A percentile compares a stretch with the other conserved stretches of the same genome.
Conservation (phyloP, 805 yeast genomes). For the Myxozyma monticola region DNA sequence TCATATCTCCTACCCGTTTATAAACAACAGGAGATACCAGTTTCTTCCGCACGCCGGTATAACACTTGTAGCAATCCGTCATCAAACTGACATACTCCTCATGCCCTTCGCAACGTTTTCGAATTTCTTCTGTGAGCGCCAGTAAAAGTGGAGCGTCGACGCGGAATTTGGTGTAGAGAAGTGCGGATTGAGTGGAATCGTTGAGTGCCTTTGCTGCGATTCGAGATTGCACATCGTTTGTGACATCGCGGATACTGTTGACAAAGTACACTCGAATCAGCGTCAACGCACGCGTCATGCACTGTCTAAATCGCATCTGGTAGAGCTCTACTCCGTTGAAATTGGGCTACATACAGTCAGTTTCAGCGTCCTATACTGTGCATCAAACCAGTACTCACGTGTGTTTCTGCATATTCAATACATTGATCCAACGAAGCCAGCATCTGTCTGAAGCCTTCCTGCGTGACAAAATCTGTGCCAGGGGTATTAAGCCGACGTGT, state of each 20-base stretch:
- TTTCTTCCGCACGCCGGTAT: constrained; percentile 57
- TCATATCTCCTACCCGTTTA: constrained; percentile 41
- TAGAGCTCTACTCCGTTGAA: constrained; percentile 72
- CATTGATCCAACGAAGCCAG: constrained; percentile 66
- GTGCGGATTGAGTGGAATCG: constrained; percentile 57
- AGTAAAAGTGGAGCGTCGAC: constrained; percentile 45
- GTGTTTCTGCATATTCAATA: constrained; percentile 55
- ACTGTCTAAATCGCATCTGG: constrained; percentile 72
- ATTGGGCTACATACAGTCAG: constrained; percentile 40
- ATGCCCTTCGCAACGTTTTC: constrained; percentile 43
- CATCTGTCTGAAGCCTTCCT: constrained; percentile 54
- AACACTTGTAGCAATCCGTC: constrained; percentile 63
- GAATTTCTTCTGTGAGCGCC: constrained; percentile 42
- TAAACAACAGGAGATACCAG: constrained; percentile 49
- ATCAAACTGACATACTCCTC: constrained; percentile 65
- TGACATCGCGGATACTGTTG: constrained; percentile 40
- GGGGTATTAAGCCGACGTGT: constrained; percentile 68
- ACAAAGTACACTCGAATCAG: constrained; percentile 66
- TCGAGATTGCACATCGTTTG: constrained; percentile 26
- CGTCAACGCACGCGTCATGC: constrained; percentile 77
- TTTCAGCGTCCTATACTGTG: background rate
- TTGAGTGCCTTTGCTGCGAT: constrained; percentile 36
- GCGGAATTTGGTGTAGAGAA: constrained; percentile 65
- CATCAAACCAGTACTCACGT: constrained; percentile 31
- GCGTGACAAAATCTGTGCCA: constrained; percentile 65